A percentile compares a stretch with the other conserved stretches of the same genome.
Conservation (phyloP, 2,329 filamentous ascomycete species). For the Raffaelea deltoideospora region DNA sequence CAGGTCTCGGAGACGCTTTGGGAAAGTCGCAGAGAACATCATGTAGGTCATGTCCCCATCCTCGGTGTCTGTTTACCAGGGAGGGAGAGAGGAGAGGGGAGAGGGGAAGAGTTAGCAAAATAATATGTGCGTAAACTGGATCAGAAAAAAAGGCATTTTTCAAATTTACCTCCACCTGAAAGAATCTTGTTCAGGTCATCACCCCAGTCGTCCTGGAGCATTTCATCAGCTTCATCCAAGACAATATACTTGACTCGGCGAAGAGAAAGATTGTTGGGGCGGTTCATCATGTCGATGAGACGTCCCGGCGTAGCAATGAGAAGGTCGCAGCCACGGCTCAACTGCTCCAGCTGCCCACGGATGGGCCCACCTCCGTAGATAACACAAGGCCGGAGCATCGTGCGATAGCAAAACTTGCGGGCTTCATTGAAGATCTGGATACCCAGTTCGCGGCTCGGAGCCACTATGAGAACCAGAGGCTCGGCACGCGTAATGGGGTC, state of each 20-base stretch:
- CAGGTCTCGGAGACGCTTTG: slow-evolving; percentile 59
- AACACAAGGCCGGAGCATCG: slow-evolving; percentile 84
- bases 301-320: slow-evolving; percentile 81
- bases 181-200: slow-evolving; percentile 63
- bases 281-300: slow-evolving; percentile 67
- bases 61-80: slow-evolving; percentile 63
- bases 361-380: slow-evolving; percentile 71
- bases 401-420: slow-evolving; percentile 83
- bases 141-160: too few species aligned
- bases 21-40: slow-evolving; percentile 93
- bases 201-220: slow-evolving; percentile 69
- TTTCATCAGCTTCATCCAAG: slow-evolving; percentile 91
- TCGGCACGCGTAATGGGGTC: slow-evolving; percentile 51
- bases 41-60: slow-evolving; percentile 54
- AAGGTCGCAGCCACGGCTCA: slow-evolving; percentile 76
- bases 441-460: slow-evolving; percentile 77
- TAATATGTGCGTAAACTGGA: too few species aligned
- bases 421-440: slow-evolving; percentile 93
- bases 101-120: too few species aligned
- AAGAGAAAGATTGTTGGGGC: slow-evolving; percentile 53
- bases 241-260: slow-evolving; percentile 65
- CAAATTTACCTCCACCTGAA: slow-evolving; percentile 63
- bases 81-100: too few species aligned
- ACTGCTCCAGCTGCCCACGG: slow-evolving; percentile 53
- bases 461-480: slow-evolving; percentile 73